Evolutionary conservation across 441 rosid genomes (phyloP).

Genomic region (Pelargonium australe): DNA sequence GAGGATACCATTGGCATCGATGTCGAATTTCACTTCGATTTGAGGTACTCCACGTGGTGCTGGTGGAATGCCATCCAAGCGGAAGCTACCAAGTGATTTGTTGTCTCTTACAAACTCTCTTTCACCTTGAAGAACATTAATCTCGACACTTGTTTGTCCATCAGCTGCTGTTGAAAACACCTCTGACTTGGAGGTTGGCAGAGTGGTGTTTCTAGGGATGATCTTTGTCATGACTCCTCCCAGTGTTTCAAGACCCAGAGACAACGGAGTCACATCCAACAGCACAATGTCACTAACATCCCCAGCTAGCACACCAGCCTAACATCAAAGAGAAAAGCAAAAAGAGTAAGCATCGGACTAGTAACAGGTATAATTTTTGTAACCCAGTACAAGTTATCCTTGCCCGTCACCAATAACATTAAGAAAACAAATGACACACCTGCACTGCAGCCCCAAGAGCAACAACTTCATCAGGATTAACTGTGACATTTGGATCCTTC

Average conservation of each 20-base stretch:
- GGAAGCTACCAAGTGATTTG: constrained; percentile 91
- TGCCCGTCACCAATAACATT: background rate
- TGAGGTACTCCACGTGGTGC: constrained; percentile 96
- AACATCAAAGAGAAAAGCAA: no score
- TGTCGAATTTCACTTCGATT: constrained; percentile 87
- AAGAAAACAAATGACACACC: constrained; percentile 33
- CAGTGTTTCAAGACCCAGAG: constrained; percentile 86
- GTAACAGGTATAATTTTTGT: background rate
- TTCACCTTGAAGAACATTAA: constrained; percentile 92
- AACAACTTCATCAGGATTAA: constrained; percentile 92
- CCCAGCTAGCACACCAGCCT: constrained; percentile 84
- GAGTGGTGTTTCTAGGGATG: constrained; percentile 79
- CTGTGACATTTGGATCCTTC: constrained; percentile 85
- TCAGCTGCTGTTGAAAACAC: constrained; percentile 96
- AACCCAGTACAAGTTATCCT: no score
- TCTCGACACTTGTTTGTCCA: constrained; percentile 93
- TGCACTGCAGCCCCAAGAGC: constrained; percentile 97
- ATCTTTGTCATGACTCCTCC: constrained; percentile 95
- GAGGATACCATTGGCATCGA: constrained; percentile 93
- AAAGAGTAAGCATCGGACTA: background rate
- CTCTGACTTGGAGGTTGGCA: constrained; percentile 91
- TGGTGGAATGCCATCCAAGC: constrained; percentile 86
- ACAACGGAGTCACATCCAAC: constrained; percentile 81
- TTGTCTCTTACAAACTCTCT: constrained; percentile 94
- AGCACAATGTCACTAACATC: constrained; percentile 92